A percentile compares a stretch with the other conserved stretches of the same genome.
Conservation (phyloP, 768 basidiomycete genomes). For the Psilocybe subaeruginosa region DNA sequence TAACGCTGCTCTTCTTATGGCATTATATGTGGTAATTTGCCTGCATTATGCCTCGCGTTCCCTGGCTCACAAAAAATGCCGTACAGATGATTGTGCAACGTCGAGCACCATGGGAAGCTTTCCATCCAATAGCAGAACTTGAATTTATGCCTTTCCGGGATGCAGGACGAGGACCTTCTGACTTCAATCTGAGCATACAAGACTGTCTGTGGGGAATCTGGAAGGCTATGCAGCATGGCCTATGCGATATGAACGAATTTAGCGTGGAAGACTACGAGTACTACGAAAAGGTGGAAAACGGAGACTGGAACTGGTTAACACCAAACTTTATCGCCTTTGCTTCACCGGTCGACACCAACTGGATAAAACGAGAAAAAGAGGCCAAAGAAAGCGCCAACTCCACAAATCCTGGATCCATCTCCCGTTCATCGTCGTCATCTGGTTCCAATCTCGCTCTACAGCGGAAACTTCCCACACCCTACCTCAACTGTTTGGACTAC, state of each 20-base stretch:
- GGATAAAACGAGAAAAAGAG: constrained; percentile 79
- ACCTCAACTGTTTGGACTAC: constrained; percentile 90
- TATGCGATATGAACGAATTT: constrained; percentile 95
- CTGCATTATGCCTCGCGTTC: constrained; percentile 5
- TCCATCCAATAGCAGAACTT: constrained; percentile 88
- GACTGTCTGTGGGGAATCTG: constrained; percentile 89
- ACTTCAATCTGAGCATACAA: constrained; percentile 93
- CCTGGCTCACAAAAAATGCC: constrained; percentile 13
- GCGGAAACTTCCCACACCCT: constrained; percentile 77
- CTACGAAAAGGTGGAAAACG: constrained; percentile 95
- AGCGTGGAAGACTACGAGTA: constrained; percentile 90
- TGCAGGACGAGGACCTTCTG: constrained; percentile 89
- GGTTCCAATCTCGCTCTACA: constrained; percentile 61
- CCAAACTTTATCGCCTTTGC: constrained; percentile 94
- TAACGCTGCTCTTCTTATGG: constrained; percentile 93
- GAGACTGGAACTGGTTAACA: constrained; percentile 96
- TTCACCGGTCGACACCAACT: constrained; percentile 81
- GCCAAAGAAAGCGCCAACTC: constrained; percentile 45
- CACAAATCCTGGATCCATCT: constrained; percentile 21
- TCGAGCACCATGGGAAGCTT: constrained; percentile 91
- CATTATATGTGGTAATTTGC: constrained; percentile 81
- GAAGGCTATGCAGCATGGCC: constrained; percentile 88
- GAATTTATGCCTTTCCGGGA: constrained; percentile 97
- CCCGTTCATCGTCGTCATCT: constrained; percentile 31
- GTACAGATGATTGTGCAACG: constrained; percentile 89